These are phyloP conservation scores for Podila verticillata DNA, from an alignment of 192 early-diverging fungal genomes.

Conservation along the genomic window DNA sequence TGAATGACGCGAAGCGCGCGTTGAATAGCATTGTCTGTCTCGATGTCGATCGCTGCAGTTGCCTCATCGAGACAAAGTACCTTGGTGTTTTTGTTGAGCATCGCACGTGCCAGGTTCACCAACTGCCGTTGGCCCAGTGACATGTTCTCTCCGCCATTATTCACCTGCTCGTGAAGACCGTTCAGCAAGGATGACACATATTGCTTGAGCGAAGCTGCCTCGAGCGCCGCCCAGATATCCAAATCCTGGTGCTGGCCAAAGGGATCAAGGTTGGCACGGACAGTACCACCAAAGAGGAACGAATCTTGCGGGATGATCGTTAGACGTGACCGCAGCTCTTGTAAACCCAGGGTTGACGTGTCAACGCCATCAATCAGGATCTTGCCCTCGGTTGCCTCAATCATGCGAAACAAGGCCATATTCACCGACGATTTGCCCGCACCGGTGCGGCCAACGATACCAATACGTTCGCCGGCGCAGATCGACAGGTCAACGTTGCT, in stretches of 20 bases:
- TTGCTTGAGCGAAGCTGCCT: constrained; percentile 72
- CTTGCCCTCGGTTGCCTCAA: constrained; percentile 62
- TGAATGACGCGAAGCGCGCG: constrained; percentile 55
- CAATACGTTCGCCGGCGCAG: constrained; percentile 30
- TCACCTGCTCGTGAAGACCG: constrained; percentile 71
- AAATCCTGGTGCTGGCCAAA: constrained; percentile 58
- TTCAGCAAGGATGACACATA: constrained; percentile 68
- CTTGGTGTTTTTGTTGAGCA: constrained; percentile 56
- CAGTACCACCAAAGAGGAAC: constrained; percentile 72
- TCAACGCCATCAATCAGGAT: constrained; percentile 81
- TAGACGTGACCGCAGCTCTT: constrained; percentile 66
- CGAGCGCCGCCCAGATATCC: constrained; percentile 76
- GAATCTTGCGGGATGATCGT: constrained; percentile 88
- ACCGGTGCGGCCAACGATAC: constrained; percentile 64
- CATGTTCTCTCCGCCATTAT: constrained; percentile 86
- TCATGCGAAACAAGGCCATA: constrained; percentile 77
- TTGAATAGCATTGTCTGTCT: constrained; percentile 56
- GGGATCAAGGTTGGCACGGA: constrained; percentile 66
- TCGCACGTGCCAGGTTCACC: constrained; percentile 73
- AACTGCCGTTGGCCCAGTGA: constrained; percentile 84
- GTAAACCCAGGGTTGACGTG: constrained; percentile 68
- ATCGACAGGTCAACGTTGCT: constrained; percentile 19
- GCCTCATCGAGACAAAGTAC: constrained; percentile 51
- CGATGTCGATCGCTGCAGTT: constrained; percentile 61
- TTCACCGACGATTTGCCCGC: constrained; percentile 81